These are phyloP conservation scores for Ocimum tenuiflorum DNA, from an alignment of 257 asterid species.

Conservation along the genomic window DNA sequence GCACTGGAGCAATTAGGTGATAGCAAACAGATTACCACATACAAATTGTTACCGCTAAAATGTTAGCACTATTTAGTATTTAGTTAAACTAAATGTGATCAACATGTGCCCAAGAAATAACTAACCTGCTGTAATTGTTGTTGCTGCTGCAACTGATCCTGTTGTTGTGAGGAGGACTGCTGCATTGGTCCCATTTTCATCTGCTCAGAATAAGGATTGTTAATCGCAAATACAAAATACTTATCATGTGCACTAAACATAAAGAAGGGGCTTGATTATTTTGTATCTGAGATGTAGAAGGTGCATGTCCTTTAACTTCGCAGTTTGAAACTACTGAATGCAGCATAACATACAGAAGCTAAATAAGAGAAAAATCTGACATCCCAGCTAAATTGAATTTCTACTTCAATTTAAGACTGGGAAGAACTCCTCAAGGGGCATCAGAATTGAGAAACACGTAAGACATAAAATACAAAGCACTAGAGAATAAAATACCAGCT, in stretches of 20 bases:
- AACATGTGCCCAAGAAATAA: conserved; percentile 10
- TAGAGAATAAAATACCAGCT: too few species aligned
- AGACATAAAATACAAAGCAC: too few species aligned
- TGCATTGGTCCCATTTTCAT: conserved; percentile 54
- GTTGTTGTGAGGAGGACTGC: conserved; percentile 54
- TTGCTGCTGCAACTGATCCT: conserved; percentile 53
- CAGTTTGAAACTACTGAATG: not conserved
- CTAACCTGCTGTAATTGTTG: conserved; percentile 53
- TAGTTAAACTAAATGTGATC: conserved; percentile 1
- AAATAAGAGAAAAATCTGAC: not conserved
- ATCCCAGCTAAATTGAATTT: too few species aligned
- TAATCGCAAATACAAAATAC: conserved; percentile 7
- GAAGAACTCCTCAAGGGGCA: too few species aligned
- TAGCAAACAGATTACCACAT: not conserved
- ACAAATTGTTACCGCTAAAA: not conserved
- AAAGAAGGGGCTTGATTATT: conserved; percentile 7
- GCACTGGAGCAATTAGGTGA: not conserved
- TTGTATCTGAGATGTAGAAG: not conserved
- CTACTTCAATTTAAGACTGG: too few species aligned
- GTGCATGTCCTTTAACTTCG: not conserved
- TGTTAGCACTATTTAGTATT: conserved; percentile 9
- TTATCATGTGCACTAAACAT: not conserved
- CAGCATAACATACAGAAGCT: not conserved
- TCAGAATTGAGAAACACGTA: too few species aligned
- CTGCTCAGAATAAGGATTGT: conserved; percentile 26